These are phyloP conservation scores for Henckelia pumila DNA, from an alignment of 257 asterid species.

Conservation along the genomic window DNA sequence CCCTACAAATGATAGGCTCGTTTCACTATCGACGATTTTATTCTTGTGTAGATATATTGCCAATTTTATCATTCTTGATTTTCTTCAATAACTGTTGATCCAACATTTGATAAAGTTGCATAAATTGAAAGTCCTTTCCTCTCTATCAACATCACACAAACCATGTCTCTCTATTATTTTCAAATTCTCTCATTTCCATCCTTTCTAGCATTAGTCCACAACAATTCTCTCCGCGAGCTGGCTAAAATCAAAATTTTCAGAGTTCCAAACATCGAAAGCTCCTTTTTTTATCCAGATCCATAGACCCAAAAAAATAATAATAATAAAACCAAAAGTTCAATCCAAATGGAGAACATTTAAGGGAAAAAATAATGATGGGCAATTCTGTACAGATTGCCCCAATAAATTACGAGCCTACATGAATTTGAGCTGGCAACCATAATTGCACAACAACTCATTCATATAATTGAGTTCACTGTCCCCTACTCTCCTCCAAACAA, in stretches of 20 bases:
- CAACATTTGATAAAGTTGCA: background rate
- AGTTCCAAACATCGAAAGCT: too few species aligned
- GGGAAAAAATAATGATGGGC: background rate
- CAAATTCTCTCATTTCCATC: background rate
- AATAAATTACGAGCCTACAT: background rate
- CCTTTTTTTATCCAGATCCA: too few species aligned
- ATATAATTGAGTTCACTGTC: slow-evolving; percentile 14
- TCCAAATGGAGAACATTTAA: background rate
- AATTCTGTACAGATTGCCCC: background rate
- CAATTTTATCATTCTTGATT: background rate
- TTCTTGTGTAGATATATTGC: background rate
- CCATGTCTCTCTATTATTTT: too few species aligned
- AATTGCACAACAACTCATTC: background rate
- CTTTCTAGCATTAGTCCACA: background rate
- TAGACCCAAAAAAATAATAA: too few species aligned
- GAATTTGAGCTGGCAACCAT: slow-evolving; percentile 1
- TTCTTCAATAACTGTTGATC: background rate
- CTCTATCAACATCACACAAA: background rate
- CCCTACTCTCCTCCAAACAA: slow-evolving; percentile 9
- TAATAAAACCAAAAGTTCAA: too few species aligned
- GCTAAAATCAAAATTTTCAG: background rate
- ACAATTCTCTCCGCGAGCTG: too few species aligned
- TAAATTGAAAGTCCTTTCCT: background rate
- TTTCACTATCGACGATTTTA: background rate
- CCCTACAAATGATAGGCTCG: background rate